Percentiles rank a stretch among this genome's conserved stretches.
Evolutionary conservation across 768 basidiomycete genomes (phyloP).

Genomic region (Termitomyces sp.): DNA sequence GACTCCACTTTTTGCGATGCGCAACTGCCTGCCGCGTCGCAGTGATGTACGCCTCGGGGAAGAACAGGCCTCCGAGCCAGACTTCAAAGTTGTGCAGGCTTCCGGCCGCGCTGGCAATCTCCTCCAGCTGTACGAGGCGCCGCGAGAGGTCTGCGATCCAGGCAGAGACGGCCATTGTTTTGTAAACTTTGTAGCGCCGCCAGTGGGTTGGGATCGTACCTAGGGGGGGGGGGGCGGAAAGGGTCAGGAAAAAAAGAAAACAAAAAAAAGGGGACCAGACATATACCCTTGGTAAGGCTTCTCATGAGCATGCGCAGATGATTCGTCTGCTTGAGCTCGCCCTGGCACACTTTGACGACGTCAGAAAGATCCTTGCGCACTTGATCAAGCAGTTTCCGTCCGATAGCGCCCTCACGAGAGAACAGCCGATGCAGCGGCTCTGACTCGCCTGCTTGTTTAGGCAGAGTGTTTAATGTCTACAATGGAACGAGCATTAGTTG

Average conservation of each 20-base stretch:
- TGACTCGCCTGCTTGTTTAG: constrained; percentile 64
- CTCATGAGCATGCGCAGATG: constrained; percentile 91
- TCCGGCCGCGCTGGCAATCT: constrained; percentile 54
- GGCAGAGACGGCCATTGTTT: constrained; percentile 73
- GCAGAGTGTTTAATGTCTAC: constrained; percentile 61
- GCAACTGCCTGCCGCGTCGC: constrained; percentile 96
- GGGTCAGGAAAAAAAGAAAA: neutral
- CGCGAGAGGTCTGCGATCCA: constrained; percentile 84
- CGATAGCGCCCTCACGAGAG: constrained; percentile 81
- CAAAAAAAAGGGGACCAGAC: neutral
- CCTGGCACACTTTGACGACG: constrained; percentile 81
- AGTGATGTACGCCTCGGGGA: constrained; percentile 95
- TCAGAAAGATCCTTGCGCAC: constrained; percentile 81
- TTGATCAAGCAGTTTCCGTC: constrained; percentile 69
- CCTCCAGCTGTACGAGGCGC: constrained; percentile 80
- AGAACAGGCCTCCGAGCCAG: constrained; percentile 93
- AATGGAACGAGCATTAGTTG: constrained; percentile 1
- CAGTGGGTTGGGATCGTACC: constrained; percentile 88
- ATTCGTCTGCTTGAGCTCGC: constrained; percentile 92
- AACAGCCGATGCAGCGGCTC: constrained; percentile 91
- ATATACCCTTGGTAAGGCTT: constrained; percentile 79
- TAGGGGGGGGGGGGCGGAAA: constrained; percentile 24
- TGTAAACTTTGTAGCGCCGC: constrained; percentile 85
- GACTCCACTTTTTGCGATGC: constrained; percentile 86
- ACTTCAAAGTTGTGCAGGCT: constrained; percentile 71